phyloP scores from a whole-genome alignment of 805 yeast genomes.

The Saccharomycopsis oosterbeekiorum region DNA sequence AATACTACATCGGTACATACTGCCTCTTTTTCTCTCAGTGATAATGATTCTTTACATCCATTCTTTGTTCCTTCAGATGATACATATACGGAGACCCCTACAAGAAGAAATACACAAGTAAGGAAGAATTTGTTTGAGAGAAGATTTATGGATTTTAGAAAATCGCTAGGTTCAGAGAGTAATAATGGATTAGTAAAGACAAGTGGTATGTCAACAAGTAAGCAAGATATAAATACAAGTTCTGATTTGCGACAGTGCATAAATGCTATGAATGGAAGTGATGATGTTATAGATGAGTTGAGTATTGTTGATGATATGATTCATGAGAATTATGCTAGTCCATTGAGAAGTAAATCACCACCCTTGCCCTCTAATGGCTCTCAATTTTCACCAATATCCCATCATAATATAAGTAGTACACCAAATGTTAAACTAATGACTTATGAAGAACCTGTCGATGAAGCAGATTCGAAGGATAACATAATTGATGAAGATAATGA shows the following conservation, averaged over 20 bases:
- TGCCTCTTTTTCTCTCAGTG: not conserved
- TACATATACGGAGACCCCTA: not conserved
- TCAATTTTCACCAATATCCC: not conserved
- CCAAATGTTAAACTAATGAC: not conserved
- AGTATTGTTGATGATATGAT: not conserved
- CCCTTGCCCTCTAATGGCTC: not conserved
- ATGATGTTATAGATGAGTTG: not conserved
- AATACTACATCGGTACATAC: not conserved
- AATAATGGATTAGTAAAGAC: not conserved
- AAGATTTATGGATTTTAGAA: not conserved
- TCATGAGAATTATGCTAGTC: not conserved
- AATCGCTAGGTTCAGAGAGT: not conserved
- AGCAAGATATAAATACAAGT: not conserved
- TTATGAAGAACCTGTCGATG: not conserved
- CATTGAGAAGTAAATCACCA: not conserved
- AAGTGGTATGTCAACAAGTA: not conserved
- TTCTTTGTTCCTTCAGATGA: not conserved
- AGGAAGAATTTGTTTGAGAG: not conserved
- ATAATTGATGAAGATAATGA: not conserved
- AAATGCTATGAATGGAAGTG: not conserved
- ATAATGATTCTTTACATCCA: not conserved
- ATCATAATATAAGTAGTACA: not conserved
- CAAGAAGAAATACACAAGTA: not conserved
- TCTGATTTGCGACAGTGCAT: not conserved
- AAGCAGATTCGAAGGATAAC: not conserved